phyloP scores from a whole-genome alignment of 148 eudicot genomes.

The Arbutus unedo region DNA sequence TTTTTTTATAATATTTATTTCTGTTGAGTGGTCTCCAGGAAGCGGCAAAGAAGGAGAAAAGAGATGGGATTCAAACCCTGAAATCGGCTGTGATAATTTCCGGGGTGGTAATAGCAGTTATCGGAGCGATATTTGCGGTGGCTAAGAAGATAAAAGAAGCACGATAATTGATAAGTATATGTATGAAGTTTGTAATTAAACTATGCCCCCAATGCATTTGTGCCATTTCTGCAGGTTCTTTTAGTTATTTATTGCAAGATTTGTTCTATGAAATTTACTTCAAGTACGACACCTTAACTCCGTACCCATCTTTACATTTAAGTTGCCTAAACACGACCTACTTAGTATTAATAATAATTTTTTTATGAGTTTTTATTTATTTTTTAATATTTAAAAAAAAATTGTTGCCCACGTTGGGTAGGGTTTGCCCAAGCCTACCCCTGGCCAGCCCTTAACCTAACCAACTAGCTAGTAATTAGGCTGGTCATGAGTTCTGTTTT shows the following conservation, averaged over 20 bases:
- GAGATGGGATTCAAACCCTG: background rate
- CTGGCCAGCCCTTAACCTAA: too few relatives aligned
- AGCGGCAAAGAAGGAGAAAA: background rate
- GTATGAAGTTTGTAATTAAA: background rate
- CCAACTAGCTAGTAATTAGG: too few relatives aligned
- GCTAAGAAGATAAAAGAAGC: conserved; percentile 6
- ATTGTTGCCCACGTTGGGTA: too few relatives aligned
- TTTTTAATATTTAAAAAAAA: too few relatives aligned
- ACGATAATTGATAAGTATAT: background rate
- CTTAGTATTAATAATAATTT: too few relatives aligned
- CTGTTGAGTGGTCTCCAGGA: background rate
- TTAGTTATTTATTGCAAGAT: background rate
- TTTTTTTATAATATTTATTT: background rate
- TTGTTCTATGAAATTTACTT: background rate
- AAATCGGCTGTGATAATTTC: conserved; percentile 10
- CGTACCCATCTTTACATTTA: background rate
- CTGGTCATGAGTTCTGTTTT: too few relatives aligned
- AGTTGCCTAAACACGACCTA: too few relatives aligned
- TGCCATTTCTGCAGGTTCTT: background rate
- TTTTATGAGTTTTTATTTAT: too few relatives aligned
- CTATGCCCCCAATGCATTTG: background rate
- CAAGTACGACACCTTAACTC: background rate
- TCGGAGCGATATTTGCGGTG: conserved; percentile 1
- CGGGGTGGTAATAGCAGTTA: background rate
- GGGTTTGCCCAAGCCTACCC: too few relatives aligned